phyloP scores from a whole-genome alignment of 768 basidiomycete species.

The Ramaria rubella region DNA sequence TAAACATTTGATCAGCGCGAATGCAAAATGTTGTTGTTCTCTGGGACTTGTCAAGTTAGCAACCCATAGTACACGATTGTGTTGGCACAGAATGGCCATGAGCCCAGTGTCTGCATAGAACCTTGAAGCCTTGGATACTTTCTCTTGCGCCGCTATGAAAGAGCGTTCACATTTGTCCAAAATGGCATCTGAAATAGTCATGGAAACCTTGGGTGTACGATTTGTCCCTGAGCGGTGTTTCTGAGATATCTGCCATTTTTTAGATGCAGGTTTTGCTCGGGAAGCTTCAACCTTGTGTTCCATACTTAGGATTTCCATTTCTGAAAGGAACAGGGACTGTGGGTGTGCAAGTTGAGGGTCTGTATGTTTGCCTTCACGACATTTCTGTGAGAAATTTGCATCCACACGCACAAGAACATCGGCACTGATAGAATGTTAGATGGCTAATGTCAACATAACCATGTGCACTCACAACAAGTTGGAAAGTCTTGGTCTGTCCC shows the following conservation, averaged over 20 bases:
- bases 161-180: background rate
- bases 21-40: constrained; percentile 33
- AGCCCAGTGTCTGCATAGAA: constrained; percentile 18
- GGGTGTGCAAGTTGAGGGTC: background rate
- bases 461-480: no score
- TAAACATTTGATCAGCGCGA: constrained; percentile 29
- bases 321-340: background rate
- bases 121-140: background rate
- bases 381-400: background rate
- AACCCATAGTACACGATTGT: constrained; percentile 23
- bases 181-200: background rate
- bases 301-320: background rate
- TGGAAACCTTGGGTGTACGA: background rate
- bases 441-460: no score
- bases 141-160: background rate
- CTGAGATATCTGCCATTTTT: background rate
- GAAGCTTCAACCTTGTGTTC: background rate
- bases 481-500: no score
- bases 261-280: no score
- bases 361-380: background rate
- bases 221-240: background rate
- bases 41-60: constrained; percentile 36
- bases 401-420: background rate
- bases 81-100: constrained; percentile 15
- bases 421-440: no score